These are phyloP conservation scores for Solanum virginianum DNA, from an alignment of 257 asterid genomes.

Conservation along the genomic window DNA sequence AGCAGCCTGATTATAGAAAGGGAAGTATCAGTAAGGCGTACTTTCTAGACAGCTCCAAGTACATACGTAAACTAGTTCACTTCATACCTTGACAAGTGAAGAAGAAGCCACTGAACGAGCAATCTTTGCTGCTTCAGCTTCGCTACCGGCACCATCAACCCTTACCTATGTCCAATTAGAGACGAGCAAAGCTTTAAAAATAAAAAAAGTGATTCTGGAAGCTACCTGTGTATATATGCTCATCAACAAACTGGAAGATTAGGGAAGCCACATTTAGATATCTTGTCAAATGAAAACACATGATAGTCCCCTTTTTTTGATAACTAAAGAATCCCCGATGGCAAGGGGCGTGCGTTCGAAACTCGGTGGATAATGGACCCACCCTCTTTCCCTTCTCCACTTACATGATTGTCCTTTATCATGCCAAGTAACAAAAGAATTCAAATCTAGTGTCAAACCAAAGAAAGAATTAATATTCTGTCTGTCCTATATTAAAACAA, in stretches of 20 bases:
- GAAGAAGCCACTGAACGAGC: conserved; percentile 98
- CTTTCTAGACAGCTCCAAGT: neutral
- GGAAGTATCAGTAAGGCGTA: conserved; percentile 2
- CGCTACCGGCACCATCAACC: conserved; percentile 67
- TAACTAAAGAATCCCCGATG: neutral
- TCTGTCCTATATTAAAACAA: neutral
- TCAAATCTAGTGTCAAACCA: neutral
- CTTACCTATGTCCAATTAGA: conserved; percentile 41
- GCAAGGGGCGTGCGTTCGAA: neutral
- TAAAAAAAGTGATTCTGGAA: neutral
- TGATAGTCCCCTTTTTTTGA: neutral
- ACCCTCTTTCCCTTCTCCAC: neutral
- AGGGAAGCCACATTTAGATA: neutral
- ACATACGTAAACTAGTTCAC: neutral
- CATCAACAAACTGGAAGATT: neutral
- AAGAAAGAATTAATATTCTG: neutral
- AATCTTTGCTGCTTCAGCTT: conserved; percentile 81
- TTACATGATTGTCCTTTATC: neutral
- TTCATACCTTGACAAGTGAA: conserved; percentile 70
- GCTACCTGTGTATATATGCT: neutral
- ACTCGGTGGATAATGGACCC: neutral
- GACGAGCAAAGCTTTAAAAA: neutral
- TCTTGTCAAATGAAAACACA: neutral
- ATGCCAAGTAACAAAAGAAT: neutral
- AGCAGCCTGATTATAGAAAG: conserved; percentile 51